Conservation (phyloP, 2,329 filamentous ascomycete species). For the Sporothrix pallida region DNA sequence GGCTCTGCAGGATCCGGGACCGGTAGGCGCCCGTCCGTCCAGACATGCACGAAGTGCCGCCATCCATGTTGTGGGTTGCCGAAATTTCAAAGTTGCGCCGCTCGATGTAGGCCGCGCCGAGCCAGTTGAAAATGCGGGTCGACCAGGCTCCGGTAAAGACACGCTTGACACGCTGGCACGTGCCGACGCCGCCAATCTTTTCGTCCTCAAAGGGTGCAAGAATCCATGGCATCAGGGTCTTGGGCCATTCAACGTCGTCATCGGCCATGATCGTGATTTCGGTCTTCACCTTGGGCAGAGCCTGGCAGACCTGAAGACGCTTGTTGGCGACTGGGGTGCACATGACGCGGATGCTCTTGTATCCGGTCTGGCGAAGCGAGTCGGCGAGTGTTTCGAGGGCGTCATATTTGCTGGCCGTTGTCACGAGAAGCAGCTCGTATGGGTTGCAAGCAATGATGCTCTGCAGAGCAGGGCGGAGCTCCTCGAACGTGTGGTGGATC, state of each 20-base stretch:
- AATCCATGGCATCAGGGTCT: conserved; percentile 86
- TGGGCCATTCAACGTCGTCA: conserved; percentile 93
- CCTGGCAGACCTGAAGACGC: conserved; percentile 88
- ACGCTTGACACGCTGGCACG: conserved; percentile 83
- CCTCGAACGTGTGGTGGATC: conserved; percentile 84
- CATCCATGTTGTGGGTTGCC: conserved; percentile 91
- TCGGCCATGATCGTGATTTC: conserved; percentile 90
- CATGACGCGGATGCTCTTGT: conserved; percentile 72
- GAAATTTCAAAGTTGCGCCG: conserved; percentile 96
- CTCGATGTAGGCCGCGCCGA: conserved; percentile 90
- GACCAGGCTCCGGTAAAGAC: conserved; percentile 64
- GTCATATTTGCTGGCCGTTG: conserved; percentile 78
- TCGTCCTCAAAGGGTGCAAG: conserved; percentile 88
- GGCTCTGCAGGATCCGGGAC: conserved; percentile 82
- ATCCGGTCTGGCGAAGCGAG: conserved; percentile 52
- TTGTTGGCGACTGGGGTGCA: conserved; percentile 90
- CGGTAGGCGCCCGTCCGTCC: conserved; percentile 92
- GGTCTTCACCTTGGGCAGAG: conserved; percentile 83
- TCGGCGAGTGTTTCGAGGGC: conserved; percentile 70
- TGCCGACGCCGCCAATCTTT: conserved; percentile 86
- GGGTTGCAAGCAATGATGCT: conserved; percentile 75
- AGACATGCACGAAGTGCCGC: conserved; percentile 95
- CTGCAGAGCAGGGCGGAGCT: conserved; percentile 79
- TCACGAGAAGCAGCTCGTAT: conserved; percentile 80
- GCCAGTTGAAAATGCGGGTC: conserved; percentile 79